phyloP scores from a whole-genome alignment of 2,329 filamentous ascomycete genomes.

The Tolypocladium pustulatum region DNA sequence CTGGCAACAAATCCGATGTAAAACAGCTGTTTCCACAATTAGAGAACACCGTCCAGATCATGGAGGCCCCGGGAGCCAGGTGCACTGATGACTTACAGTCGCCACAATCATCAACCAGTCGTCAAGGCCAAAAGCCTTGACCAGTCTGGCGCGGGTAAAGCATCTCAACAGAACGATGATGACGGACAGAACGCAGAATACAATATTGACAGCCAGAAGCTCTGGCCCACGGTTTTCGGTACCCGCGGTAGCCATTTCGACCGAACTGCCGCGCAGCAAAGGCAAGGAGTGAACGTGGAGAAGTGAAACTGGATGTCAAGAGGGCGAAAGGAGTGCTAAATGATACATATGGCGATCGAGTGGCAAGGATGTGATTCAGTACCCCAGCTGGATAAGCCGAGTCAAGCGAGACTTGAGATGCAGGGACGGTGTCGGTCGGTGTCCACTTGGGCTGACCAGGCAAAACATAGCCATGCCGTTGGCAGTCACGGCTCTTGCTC shows the following conservation, averaged over 20 bases:
- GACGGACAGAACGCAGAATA: conserved; percentile 9
- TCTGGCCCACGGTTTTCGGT: conserved; percentile 13
- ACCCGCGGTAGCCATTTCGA: not conserved
- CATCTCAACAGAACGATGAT: conserved; percentile 10
- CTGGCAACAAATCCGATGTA: conserved; percentile 26
- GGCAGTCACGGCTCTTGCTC: not conserved
- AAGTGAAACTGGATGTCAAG: not conserved
- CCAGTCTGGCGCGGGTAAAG: conserved; percentile 3
- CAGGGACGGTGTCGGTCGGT: not conserved
- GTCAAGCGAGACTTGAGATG: not conserved
- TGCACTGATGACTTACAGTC: conserved; percentile 4
- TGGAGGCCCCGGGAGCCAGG: not conserved
- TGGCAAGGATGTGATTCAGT: not conserved
- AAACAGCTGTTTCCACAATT: conserved; percentile 12
- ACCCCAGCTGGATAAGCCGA: not conserved
- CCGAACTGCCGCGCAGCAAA: not conserved
- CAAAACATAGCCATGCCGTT: not conserved
- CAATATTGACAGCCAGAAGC: conserved; percentile 15
- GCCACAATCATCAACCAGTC: conserved; percentile 2
- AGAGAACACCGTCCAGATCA: not conserved
- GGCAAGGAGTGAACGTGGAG: not conserved
- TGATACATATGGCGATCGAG: not conserved
- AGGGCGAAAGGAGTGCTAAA: not conserved
- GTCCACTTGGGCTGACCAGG: not conserved
- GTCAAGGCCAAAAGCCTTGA: conserved; percentile 4